These are phyloP conservation scores for Leptographium procerum DNA, from an alignment of 2,329 filamentous ascomycete species.

Conservation along the genomic window DNA sequence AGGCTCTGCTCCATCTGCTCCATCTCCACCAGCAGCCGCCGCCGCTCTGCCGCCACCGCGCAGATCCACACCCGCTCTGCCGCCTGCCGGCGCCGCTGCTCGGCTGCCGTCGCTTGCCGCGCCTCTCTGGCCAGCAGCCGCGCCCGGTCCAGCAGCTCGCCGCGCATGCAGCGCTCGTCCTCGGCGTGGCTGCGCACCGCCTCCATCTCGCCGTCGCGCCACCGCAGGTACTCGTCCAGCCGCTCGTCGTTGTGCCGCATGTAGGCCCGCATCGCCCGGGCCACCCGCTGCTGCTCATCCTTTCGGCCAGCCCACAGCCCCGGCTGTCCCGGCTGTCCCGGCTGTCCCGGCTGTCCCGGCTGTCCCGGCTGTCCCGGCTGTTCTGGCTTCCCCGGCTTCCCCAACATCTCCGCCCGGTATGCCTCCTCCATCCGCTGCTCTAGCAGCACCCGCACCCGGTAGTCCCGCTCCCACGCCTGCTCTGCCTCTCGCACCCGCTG, in stretches of 20 bases:
- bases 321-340: no score
- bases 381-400: no score
- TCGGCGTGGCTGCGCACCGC: conserved; percentile 23
- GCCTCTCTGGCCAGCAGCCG: conserved; percentile 19
- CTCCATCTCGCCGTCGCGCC: conserved; percentile 28
- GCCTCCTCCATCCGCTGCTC: conserved; percentile 32
- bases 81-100: conserved; percentile 21
- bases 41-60: conserved; percentile 31
- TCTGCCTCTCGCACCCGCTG: conserved; percentile 23
- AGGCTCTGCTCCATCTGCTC: conserved; percentile 25
- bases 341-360: no score
- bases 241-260: conserved; percentile 29
- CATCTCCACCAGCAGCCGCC: conserved; percentile 27
- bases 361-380: no score
- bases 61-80: conserved; percentile 37
- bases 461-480: conserved; percentile 26
- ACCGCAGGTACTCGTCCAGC: conserved; percentile 25
- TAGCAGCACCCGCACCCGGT: conserved; percentile 24
- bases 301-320: conserved; percentile 27
- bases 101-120: conserved; percentile 18
- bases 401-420: conserved; percentile 21
- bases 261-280: conserved; percentile 23
- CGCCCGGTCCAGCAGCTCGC: conserved; percentile 31
- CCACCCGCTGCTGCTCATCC: conserved; percentile 19
- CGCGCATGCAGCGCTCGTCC: conserved; percentile 27